Percentiles rank a stretch among this genome's conserved stretches.
Evolutionary conservation across 345 rosid genomes (phyloP).

Genomic region (Bruguiera gymnorhiza): DNA sequence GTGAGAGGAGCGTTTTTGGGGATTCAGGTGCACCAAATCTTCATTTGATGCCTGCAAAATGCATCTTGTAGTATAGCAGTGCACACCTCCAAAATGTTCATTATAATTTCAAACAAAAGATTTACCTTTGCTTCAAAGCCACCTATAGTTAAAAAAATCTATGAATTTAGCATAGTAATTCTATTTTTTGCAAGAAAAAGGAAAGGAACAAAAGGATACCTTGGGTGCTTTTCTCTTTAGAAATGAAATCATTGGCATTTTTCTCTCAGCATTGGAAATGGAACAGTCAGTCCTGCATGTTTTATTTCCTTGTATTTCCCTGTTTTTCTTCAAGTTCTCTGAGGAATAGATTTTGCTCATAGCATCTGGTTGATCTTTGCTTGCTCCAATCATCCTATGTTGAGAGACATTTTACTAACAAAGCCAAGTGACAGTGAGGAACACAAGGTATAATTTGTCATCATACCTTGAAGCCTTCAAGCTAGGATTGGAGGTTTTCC

Average conservation of each 20-base stretch:
- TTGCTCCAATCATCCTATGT: conserved; percentile 42
- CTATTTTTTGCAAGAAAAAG: not conserved
- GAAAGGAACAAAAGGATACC: conserved; percentile 34
- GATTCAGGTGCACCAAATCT: conserved; percentile 30
- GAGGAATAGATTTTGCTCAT: conserved; percentile 28
- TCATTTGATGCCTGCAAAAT: conserved; percentile 47
- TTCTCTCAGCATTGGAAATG: conserved; percentile 33
- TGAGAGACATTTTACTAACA: conserved; percentile 13
- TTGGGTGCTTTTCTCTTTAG: conserved; percentile 67
- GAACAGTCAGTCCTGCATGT: conserved; percentile 24
- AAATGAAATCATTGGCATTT: conserved; percentile 33
- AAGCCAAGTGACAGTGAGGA: conserved; percentile 7
- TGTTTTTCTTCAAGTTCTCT: conserved; percentile 31
- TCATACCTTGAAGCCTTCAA: conserved; percentile 46
- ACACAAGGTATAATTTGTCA: conserved; percentile 1
- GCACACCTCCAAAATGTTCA: not conserved
- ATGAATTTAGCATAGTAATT: not conserved
- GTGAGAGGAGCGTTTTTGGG: conserved; percentile 54
- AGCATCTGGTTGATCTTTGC: conserved; percentile 35
- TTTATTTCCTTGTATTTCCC: conserved; percentile 24
- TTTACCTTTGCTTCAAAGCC: conserved; percentile 12
- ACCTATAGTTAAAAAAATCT: not conserved
- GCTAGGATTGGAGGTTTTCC: conserved; percentile 43
- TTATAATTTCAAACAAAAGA: not conserved
- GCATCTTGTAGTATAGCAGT: conserved; percentile 2